Evolutionary conservation across 2,329 filamentous ascomycete species (phyloP).

Genomic region (Anthostomella pinea): DNA sequence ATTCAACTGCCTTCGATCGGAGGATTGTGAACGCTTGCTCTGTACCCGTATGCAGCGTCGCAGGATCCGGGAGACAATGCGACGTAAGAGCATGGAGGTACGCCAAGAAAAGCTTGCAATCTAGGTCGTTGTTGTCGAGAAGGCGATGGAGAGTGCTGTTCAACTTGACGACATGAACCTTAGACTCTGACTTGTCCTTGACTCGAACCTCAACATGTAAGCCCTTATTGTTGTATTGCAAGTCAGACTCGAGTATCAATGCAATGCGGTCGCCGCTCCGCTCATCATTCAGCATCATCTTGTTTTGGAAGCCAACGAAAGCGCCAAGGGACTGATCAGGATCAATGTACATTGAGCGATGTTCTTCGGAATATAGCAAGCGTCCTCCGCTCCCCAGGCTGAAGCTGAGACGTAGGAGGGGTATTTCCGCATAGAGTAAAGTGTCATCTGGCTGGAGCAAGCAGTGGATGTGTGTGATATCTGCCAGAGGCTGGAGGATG

Average conservation of each 20-base stretch:
- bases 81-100: slow-evolving; percentile 56
- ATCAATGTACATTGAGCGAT: slow-evolving; percentile 49
- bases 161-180: slow-evolving; percentile 38
- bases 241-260: slow-evolving; percentile 4
- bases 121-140: slow-evolving; percentile 46
- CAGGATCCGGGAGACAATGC: slow-evolving; percentile 45
- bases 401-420: slow-evolving; percentile 48
- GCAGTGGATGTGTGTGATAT: slow-evolving; percentile 33
- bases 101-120: slow-evolving; percentile 49
- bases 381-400: slow-evolving; percentile 25
- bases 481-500: slow-evolving; percentile 38
- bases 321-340: slow-evolving; percentile 43
- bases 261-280: no score
- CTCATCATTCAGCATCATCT: slow-evolving; percentile 42
- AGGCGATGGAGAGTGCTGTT: slow-evolving; percentile 50
- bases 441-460: slow-evolving; percentile 7
- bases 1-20: slow-evolving; percentile 45
- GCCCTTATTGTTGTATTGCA: neutral
- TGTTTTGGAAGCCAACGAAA: slow-evolving; percentile 47
- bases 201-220: slow-evolving; percentile 11
- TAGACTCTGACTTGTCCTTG: slow-evolving; percentile 4
- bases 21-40: slow-evolving; percentile 52
- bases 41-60: slow-evolving; percentile 50
- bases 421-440: slow-evolving; percentile 33
- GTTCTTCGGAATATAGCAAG: slow-evolving; percentile 45